Conservation (phyloP, 495 filamentous ascomycete genomes). For the Penicillium manginii region DNA sequence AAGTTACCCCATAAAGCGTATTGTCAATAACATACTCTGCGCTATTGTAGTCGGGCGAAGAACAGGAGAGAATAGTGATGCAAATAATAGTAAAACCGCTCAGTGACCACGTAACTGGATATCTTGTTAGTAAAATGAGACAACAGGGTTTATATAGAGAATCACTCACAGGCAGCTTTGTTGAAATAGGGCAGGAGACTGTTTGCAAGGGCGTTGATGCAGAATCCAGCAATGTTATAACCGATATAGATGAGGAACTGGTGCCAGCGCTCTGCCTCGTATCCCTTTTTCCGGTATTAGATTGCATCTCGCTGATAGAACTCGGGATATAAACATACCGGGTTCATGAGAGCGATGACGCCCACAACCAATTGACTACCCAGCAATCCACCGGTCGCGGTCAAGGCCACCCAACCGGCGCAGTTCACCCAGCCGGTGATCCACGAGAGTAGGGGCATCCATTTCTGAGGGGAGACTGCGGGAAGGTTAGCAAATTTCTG, state of each 20-base stretch:
- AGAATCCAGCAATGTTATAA: constrained; percentile 63
- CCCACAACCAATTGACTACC: constrained; percentile 62
- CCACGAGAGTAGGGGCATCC: constrained; percentile 67
- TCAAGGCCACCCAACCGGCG: constrained; percentile 68
- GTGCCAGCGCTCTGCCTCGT: constrained; percentile 65
- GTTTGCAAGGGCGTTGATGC: constrained; percentile 71
- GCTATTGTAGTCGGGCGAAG: constrained; percentile 63
- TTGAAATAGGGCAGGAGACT: constrained; percentile 65
- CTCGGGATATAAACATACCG: constrained; percentile 25
- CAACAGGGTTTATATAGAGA: neutral
- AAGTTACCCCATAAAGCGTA: neutral
- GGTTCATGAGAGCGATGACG: constrained; percentile 61
- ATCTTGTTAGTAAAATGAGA: constrained; percentile 12
- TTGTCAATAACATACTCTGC: constrained; percentile 52
- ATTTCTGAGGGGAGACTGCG: constrained; percentile 42
- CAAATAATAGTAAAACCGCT: constrained; percentile 69
- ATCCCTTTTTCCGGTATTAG: constrained; percentile 36
- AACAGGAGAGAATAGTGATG: constrained; percentile 66
- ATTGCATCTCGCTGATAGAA: neutral
- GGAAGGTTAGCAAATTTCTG: neutral
- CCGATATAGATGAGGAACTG: constrained; percentile 75
- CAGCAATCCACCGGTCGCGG: constrained; percentile 52
- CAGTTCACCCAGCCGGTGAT: constrained; percentile 78
- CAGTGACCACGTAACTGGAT: constrained; percentile 65
- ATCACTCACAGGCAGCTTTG: constrained; percentile 52